Conservation (phyloP, 2,329 filamentous ascomycete genomes). For the Aspergillus fijiensis region DNA sequence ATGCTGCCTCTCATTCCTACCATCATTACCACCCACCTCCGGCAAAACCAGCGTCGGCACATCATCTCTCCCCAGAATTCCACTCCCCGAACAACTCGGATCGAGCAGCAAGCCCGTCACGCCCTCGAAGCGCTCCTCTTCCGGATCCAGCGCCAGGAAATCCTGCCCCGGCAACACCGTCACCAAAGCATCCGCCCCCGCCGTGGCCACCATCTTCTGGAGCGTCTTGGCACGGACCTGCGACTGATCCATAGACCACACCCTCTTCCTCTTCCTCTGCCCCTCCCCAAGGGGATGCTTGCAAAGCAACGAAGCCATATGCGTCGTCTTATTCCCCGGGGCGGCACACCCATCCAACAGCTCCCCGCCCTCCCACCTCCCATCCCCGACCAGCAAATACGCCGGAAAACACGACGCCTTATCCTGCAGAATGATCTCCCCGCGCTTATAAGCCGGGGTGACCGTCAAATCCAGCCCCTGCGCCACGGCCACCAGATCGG, state of each 20-base stretch:
- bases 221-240: constrained; percentile 67
- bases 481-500: constrained; percentile 77
- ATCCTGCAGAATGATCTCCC: constrained; percentile 86
- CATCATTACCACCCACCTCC: constrained; percentile 18
- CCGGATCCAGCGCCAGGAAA: constrained; percentile 74
- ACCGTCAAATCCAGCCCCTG: constrained; percentile 70
- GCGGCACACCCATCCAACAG: constrained; percentile 92
- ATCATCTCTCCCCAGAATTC: constrained; percentile 86
- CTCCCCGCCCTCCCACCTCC: constrained; percentile 61
- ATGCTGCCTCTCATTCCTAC: constrained; percentile 13
- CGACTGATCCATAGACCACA: constrained; percentile 51
- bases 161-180: constrained; percentile 72
- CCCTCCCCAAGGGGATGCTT: constrained; percentile 20
- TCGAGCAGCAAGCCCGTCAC: constrained; percentile 85
- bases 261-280: constrained; percentile 37
- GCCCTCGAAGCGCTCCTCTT: constrained; percentile 59
- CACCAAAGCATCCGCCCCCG: constrained; percentile 67
- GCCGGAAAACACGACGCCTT: constrained; percentile 97
- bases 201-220: constrained; percentile 77
- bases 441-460: constrained; percentile 69
- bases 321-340: constrained; percentile 96
- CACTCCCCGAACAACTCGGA: constrained; percentile 92
- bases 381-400: constrained; percentile 69
- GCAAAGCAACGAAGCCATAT: constrained; percentile 73
- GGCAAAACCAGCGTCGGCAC: constrained; percentile 67